These are phyloP conservation scores for Adansonia madagascariensis DNA, from an alignment of 441 rosid genomes.

Conservation along the genomic window DNA sequence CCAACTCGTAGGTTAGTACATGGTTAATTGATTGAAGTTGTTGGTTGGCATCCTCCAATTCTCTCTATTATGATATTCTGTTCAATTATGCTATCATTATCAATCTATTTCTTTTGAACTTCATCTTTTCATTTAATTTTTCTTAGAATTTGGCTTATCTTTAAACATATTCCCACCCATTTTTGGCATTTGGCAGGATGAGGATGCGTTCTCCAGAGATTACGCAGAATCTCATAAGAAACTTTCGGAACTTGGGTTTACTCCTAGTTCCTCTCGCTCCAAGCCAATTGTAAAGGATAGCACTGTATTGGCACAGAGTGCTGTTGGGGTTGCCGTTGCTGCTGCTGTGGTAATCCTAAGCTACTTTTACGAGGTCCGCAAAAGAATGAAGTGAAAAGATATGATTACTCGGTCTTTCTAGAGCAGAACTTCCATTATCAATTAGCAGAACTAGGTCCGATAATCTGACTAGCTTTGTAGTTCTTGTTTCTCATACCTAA, in stretches of 20 bases:
- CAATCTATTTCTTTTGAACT: not conserved
- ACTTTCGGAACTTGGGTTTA: conserved; percentile 87
- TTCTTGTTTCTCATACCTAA: not conserved
- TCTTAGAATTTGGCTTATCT: not conserved
- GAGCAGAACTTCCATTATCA: not conserved
- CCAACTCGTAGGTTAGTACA: conserved; percentile 4
- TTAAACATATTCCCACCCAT: not conserved
- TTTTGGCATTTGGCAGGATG: conserved; percentile 54
- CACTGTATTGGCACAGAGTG: conserved; percentile 67
- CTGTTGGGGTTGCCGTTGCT: conserved; percentile 76
- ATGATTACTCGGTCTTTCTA: not conserved
- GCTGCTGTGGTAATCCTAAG: conserved; percentile 80
- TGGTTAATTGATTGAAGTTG: conserved; percentile 2
- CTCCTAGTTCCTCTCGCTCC: conserved; percentile 45
- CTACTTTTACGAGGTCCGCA: conserved; percentile 79
- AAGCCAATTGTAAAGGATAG: conserved; percentile 51
- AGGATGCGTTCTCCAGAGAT: conserved; percentile 79
- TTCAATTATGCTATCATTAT: not conserved
- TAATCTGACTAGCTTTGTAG: not conserved
- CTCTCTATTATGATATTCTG: not conserved
- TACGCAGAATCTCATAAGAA: conserved; percentile 81
- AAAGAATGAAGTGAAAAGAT: conserved; percentile 55
- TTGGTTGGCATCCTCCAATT: conserved; percentile 15
- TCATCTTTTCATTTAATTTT: not conserved
- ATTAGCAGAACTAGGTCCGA: not conserved